Base-by-base conservation (phyloP, 2,329 filamentous ascomycete species). In the Chaetomiaceae sp. region DNA sequence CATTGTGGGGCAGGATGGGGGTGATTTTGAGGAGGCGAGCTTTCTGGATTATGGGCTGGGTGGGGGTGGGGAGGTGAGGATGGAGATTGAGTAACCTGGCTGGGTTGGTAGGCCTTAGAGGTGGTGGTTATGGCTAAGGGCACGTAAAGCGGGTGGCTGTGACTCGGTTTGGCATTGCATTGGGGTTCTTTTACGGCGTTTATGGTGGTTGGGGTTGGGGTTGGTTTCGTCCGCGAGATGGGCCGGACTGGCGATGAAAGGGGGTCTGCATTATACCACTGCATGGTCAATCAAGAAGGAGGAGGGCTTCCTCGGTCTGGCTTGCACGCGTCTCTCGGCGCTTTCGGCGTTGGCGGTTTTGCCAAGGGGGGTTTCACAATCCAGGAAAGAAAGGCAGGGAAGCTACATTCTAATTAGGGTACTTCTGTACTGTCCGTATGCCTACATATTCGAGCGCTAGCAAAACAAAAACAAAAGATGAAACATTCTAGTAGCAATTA, bases 1-100 rank as follows among this genome's bases (percentile, higher is more conserved):
- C 4, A 58, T 68, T 0, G 70, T 51, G 39, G 39, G 44, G 9
- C 30, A 47, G 38, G 54, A 50, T 14, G 53, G 53, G 39, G 53
- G 62, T 46, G 84, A 89, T 63, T 89, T 89, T 64, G 82, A 78
- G 51, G 86, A 89, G 52, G 85, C 85, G 0, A 74, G 78, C 1
- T 89, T 89, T 53, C 64, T 85, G 47, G 79, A 81, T 50, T 71
- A 65, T 27, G 51, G 51, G 14, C n/a, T 55, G 34, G 54, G 61
- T 17, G 59, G 56, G 34, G 54, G 61, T 17, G 59, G 56, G 10
- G 57, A 62, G 27, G 59, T 57, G 12, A 66, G 65, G 34, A 65
- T 72, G 41, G 71, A 75, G 12, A 72, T 78, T 70, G 65, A 58
- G 41, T 57, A 30, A 50, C 19, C 3, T 16, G 25, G 25, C 10